Conservation (phyloP, 2,329 filamentous ascomycete genomes). For the Diplodia seriata region DNA sequence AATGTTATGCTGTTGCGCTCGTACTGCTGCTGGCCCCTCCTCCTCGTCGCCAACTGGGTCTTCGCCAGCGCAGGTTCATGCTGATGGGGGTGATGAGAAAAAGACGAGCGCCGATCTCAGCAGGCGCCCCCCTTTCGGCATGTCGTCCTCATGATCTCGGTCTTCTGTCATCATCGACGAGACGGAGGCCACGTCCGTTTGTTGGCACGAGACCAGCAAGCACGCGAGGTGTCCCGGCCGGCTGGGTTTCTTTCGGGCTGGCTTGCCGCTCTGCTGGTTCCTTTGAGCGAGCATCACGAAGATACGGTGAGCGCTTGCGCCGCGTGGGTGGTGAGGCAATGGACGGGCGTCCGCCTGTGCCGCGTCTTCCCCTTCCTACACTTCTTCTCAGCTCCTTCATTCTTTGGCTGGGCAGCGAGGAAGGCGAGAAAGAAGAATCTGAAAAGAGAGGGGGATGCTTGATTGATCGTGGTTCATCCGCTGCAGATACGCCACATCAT, state of each 20-base stretch:
- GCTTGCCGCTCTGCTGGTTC: not conserved
- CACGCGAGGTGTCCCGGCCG: not conserved
- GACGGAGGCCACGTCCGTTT: not conserved
- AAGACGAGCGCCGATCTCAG: not conserved
- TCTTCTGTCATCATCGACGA: not conserved
- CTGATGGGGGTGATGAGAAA: not conserved
- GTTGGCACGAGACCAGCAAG: not conserved
- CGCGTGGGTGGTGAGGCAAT: too few relatives aligned
- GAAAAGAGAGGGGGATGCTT: not conserved
- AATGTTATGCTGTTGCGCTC: not conserved
- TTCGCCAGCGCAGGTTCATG: not conserved
- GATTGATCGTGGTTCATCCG: not conserved
- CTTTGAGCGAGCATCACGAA: not conserved
- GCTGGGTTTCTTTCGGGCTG: not conserved
- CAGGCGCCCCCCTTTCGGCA: not conserved
- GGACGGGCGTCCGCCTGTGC: not conserved
- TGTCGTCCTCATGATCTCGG: not conserved
- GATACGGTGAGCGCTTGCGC: not conserved
- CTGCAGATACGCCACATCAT: not conserved
- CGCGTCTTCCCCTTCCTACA: not conserved
- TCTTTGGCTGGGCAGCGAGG: too few relatives aligned
- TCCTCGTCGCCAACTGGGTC: not conserved
- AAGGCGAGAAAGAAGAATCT: not conserved
- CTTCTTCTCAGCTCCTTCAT: not conserved
- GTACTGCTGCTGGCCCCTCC: not conserved